These are phyloP conservation scores for Phaeosphaeriaceae sp. DNA, from an alignment of 2,329 filamentous ascomycete species.

Conservation along the genomic window DNA sequence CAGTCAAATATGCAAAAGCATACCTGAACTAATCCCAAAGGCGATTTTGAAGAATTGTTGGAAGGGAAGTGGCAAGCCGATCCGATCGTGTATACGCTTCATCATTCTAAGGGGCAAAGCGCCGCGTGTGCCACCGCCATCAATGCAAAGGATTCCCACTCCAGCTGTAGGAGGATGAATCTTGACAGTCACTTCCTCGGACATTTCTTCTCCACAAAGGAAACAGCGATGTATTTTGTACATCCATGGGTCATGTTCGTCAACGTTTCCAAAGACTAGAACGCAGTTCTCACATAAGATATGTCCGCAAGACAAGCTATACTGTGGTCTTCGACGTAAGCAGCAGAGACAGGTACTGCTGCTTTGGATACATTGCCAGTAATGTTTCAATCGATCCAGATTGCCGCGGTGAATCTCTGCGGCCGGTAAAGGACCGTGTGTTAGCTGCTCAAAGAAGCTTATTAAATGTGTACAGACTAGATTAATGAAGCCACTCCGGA, in stretches of 20 bases:
- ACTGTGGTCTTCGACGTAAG: constrained; percentile 16
- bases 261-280: constrained; percentile 13
- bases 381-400: constrained; percentile 10
- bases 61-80: background rate
- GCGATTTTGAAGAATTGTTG: constrained; percentile 1
- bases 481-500: constrained; percentile 18
- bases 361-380: constrained; percentile 16
- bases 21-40: constrained; percentile 9
- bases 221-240: constrained; percentile 18
- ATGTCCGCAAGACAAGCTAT: constrained; percentile 15
- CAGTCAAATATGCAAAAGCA: constrained; percentile 13
- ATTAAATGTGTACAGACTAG: constrained; percentile 13
- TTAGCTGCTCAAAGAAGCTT: constrained; percentile 13
- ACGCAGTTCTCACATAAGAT: constrained; percentile 19
- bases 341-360: constrained; percentile 19
- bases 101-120: constrained; percentile 12
- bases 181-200: constrained; percentile 12
- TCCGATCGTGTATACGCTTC: constrained; percentile 3
- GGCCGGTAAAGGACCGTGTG: background rate
- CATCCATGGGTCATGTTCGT: constrained; percentile 14
- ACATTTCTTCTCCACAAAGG: constrained; percentile 15
- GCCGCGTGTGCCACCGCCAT: constrained; percentile 11
- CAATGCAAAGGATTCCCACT: constrained; percentile 19
- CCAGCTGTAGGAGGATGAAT: constrained; percentile 12
- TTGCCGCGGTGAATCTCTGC: constrained; percentile 14